Conservation (phyloP, 805 yeast species). For the Zygotorulaspora danielsina region DNA sequence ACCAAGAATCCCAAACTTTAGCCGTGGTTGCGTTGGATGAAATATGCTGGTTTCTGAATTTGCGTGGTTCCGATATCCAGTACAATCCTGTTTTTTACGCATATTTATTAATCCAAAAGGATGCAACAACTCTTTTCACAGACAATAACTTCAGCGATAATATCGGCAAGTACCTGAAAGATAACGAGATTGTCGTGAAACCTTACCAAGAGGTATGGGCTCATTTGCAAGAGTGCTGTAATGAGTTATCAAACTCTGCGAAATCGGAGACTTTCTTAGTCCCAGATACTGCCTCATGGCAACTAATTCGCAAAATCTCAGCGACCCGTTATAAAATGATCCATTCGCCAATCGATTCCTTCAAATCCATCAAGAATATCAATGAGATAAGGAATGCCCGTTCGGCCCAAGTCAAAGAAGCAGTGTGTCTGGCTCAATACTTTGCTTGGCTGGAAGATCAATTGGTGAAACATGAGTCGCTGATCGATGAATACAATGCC, state of each 20-base stretch:
- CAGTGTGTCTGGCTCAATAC: slow-evolving; percentile 66
- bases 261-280: slow-evolving; percentile 41
- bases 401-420: slow-evolving; percentile 79
- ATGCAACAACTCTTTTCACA: slow-evolving; percentile 48
- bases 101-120: slow-evolving; percentile 44
- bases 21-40: slow-evolving; percentile 78
- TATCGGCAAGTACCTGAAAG: slow-evolving; percentile 37
- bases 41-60: slow-evolving; percentile 83
- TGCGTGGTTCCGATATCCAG: slow-evolving; percentile 78
- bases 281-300: slow-evolving; percentile 65
- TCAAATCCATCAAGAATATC: slow-evolving; percentile 73
- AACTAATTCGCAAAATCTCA: slow-evolving; percentile 49
- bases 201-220: slow-evolving; percentile 57
- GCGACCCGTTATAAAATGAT: slow-evolving; percentile 39
- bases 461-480: slow-evolving; percentile 38
- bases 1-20: slow-evolving; percentile 40
- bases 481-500: slow-evolving; percentile 62
- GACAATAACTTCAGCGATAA: slow-evolving; percentile 42
- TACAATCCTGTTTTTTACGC: slow-evolving; percentile 85
- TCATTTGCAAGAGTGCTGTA: slow-evolving; percentile 39
- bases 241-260: slow-evolving; percentile 18
- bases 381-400: slow-evolving; percentile 69
- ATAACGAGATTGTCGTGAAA: slow-evolving; percentile 45
- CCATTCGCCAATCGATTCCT: slow-evolving; percentile 56
- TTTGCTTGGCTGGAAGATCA: slow-evolving; percentile 78